phyloP scores from a whole-genome alignment of 208 protist species.

The Trypanosoma lewisi region DNA sequence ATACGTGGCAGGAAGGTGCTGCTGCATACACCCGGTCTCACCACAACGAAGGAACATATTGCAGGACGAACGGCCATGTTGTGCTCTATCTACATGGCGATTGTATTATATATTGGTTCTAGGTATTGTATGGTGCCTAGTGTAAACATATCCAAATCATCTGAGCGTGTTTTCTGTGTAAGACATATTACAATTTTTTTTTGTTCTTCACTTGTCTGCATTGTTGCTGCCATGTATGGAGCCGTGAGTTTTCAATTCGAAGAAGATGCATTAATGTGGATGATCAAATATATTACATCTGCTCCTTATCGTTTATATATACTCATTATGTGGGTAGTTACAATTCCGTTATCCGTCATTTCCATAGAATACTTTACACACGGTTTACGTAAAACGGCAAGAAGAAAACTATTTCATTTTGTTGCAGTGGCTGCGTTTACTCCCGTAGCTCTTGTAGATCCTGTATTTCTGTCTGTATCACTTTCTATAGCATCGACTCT shows the following conservation, averaged over 20 bases:
- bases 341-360: slow-evolving; percentile 56
- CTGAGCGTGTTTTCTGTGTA: slow-evolving; percentile 47
- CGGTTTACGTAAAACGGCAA: slow-evolving; percentile 47
- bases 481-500: slow-evolving; percentile 62
- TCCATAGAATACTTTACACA: slow-evolving; percentile 48
- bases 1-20: slow-evolving; percentile 38
- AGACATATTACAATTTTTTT: slow-evolving; percentile 69
- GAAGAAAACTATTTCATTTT: slow-evolving; percentile 89
- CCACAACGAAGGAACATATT: slow-evolving; percentile 75
- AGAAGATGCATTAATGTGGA: slow-evolving; percentile 60
- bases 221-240: slow-evolving; percentile 31
- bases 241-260: slow-evolving; percentile 61
- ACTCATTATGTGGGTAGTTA: slow-evolving; percentile 44
- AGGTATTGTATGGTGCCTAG: slow-evolving; percentile 49
- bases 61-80: slow-evolving; percentile 63
- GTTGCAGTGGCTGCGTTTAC: slow-evolving; percentile 80
- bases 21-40: slow-evolving; percentile 43
- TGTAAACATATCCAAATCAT: slow-evolving; percentile 79
- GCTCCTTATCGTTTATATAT: slow-evolving; percentile 61
- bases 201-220: slow-evolving; percentile 31
- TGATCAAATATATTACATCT: slow-evolving; percentile 59
- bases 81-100: slow-evolving; percentile 49
- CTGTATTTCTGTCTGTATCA: slow-evolving; percentile 79
- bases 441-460: slow-evolving; percentile 73
- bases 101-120: slow-evolving; percentile 38